A percentile compares a stretch with the other conserved stretches of the same genome.
Evolutionary conservation across 176 grass and related monocot species (phyloP).

Genomic region (Triticum urartu): DNA sequence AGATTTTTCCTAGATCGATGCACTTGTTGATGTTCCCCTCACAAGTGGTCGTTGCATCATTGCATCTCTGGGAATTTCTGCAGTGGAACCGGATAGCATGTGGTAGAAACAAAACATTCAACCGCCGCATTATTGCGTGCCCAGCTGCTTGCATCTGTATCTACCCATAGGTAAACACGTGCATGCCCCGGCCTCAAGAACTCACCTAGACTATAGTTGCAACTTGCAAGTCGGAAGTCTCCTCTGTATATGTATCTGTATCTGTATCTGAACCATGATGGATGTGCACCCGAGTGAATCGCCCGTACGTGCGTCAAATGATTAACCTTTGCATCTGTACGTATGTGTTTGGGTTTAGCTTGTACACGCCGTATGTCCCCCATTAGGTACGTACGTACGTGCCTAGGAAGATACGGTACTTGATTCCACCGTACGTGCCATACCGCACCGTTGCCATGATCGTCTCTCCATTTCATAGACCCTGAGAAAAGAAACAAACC

Average conservation of each 20-base stretch:
- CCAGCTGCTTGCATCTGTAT: no score
- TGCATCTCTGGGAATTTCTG: neutral
- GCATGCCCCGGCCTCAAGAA: no score
- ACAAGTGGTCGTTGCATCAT: conserved; percentile 24
- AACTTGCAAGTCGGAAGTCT: no score
- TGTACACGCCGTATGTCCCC: neutral
- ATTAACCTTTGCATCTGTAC: neutral
- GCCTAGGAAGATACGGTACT: neutral
- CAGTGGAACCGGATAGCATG: neutral
- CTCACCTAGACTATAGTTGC: no score
- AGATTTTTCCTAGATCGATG: neutral
- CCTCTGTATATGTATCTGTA: no score
- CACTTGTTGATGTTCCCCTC: neutral
- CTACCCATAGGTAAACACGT: no score
- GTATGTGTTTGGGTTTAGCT: neutral
- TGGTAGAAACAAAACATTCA: neutral
- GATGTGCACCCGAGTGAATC: neutral
- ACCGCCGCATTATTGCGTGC: neutral
- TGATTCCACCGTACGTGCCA: neutral
- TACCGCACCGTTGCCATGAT: no score
- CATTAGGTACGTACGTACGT: neutral
- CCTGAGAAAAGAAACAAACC: neutral
- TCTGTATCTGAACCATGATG: neutral
- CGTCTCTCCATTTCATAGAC: neutral
- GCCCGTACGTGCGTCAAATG: neutral